Conservation (phyloP, 345 rosid species). For the Citrus hindsii region DNA sequence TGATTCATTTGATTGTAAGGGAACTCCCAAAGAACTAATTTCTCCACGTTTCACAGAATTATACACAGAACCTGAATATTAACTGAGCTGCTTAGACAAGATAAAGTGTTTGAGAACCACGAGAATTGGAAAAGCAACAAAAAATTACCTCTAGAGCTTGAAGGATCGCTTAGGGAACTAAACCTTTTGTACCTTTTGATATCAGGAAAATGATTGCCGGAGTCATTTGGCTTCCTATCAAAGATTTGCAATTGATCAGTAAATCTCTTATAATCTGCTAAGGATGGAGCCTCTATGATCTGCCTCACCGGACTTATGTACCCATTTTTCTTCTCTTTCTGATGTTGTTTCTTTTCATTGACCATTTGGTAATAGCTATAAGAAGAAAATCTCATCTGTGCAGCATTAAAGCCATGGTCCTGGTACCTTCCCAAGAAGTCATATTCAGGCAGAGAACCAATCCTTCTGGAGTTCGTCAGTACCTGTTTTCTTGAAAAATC, state of each 20-base stretch:
- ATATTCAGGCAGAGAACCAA: constrained; percentile 37
- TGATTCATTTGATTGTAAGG: constrained; percentile 17
- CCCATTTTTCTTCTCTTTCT: constrained; percentile 24
- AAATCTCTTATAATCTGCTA: constrained; percentile 9
- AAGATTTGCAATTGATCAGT: constrained; percentile 16
- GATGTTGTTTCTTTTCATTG: constrained; percentile 32
- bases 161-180: constrained; percentile 9
- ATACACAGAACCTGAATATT: constrained; percentile 21
- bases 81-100: constrained; percentile 9
- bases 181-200: constrained; percentile 11
- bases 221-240: constrained; percentile 3
- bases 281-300: constrained; percentile 14
- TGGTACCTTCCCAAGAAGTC: constrained; percentile 32
- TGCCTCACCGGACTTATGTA: constrained; percentile 21
- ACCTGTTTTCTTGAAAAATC: constrained; percentile 27
- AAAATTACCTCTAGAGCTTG: constrained; percentile 26
- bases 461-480: constrained; percentile 31
- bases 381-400: constrained; percentile 37
- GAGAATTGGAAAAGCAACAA: not conserved
- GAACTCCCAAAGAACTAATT: constrained; percentile 5
- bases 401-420: constrained; percentile 16
- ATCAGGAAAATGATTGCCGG: constrained; percentile 8
- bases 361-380: constrained; percentile 27
- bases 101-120: not conserved
- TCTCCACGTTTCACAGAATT: not conserved